phyloP scores from a whole-genome alignment of 805 yeast genomes.

The Wickerhamomyces mucosus region DNA sequence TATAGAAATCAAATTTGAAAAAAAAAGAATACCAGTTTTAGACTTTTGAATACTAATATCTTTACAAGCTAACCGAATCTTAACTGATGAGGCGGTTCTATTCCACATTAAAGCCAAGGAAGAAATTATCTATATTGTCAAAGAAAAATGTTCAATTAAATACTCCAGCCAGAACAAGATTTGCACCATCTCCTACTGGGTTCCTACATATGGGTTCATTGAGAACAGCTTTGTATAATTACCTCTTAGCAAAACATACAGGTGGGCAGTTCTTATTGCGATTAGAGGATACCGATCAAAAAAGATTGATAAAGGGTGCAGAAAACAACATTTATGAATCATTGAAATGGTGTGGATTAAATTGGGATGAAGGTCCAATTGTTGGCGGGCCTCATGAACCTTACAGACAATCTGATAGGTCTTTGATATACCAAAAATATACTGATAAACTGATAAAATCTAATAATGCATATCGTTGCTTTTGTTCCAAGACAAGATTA shows the following conservation, averaged over 20 bases:
- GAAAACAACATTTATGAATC: conserved; percentile 71
- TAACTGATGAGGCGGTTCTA: too few relatives aligned
- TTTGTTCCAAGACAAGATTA: conserved; percentile 74
- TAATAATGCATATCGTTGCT: conserved; percentile 81
- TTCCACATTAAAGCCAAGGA: conserved; percentile 10
- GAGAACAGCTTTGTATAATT: conserved; percentile 89
- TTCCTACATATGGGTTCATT: conserved; percentile 87
- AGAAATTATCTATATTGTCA: conserved; percentile 5
- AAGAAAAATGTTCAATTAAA: conserved; percentile 21
- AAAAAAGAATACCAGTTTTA: too few relatives aligned
- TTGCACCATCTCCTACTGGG: conserved; percentile 99
- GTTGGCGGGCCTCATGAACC: conserved; percentile 45
- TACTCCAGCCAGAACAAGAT: conserved; percentile 71
- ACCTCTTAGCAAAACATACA: conserved; percentile 67
- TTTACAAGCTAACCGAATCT: too few relatives aligned
- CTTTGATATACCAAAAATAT: conserved; percentile 53
- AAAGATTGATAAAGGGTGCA: conserved; percentile 70
- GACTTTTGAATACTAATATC: too few relatives aligned
- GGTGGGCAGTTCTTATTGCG: conserved; percentile 75
- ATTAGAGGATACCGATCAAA: conserved; percentile 89
- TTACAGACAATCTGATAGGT: conserved; percentile 78
- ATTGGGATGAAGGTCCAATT: conserved; percentile 75
- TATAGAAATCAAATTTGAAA: too few relatives aligned
- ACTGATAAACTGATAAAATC: conserved; percentile 44
- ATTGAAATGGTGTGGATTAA: conserved; percentile 66